These are phyloP conservation scores for Starmerella bombi DNA, from an alignment of 805 yeast genomes.

Conservation along the genomic window DNA sequence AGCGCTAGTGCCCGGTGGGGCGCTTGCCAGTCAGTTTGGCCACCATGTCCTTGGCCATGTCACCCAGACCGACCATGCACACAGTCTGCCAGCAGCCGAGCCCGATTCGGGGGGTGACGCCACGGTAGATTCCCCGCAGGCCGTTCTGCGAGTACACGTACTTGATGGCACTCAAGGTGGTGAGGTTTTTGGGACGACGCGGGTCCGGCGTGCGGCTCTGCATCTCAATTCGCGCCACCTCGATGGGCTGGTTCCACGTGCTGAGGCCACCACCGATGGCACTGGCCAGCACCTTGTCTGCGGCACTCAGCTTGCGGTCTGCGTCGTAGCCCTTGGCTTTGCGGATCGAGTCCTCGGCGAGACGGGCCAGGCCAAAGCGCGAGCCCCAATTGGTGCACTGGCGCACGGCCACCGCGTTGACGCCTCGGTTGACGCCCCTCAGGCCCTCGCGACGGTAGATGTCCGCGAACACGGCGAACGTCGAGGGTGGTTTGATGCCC, in stretches of 20 bases:
- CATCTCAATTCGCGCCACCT: slow-evolving; percentile 96
- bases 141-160: slow-evolving; percentile 80
- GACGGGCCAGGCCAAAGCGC: slow-evolving; percentile 80
- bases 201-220: slow-evolving; percentile 91
- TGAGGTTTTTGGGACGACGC: slow-evolving; percentile 83
- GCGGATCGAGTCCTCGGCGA: slow-evolving; percentile 78
- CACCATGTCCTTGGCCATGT: slow-evolving; percentile 62
- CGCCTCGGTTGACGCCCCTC: slow-evolving; percentile 92
- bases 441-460: slow-evolving; percentile 80
- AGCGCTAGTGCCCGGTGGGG: slow-evolving; percentile 32
- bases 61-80: slow-evolving; percentile 97
- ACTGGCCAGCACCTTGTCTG: slow-evolving; percentile 73
- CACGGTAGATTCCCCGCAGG: slow-evolving; percentile 80
- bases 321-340: slow-evolving; percentile 35
- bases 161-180: slow-evolving; percentile 60
- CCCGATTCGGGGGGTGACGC: slow-evolving; percentile 94
- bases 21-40: slow-evolving; percentile 48
- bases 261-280: slow-evolving; percentile 93
- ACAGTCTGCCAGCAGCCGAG: slow-evolving; percentile 97
- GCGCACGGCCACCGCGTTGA: slow-evolving; percentile 96
- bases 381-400: slow-evolving; percentile 99
- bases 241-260: slow-evolving; percentile 99
- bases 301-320: slow-evolving; percentile 51
- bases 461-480: slow-evolving; percentile 75
- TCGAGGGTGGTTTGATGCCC: slow-evolving; percentile 59